These are phyloP conservation scores for Strigomonas culicis DNA, from an alignment of 208 protist species.

Conservation along the genomic window DNA sequence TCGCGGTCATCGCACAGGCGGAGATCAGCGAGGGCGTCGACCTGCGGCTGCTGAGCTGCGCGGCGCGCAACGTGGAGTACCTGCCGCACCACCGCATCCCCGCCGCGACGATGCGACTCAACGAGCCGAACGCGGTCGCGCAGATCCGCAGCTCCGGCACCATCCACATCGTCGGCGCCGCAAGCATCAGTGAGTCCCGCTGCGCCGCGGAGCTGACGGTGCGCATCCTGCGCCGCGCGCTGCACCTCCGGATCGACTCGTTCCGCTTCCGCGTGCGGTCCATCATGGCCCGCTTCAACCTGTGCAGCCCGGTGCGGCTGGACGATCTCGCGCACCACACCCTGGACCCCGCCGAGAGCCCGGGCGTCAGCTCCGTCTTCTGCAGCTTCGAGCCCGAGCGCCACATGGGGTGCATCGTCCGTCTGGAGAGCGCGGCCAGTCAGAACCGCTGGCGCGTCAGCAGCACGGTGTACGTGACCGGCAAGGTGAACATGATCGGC, in stretches of 20 bases:
- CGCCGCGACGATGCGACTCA: conserved; percentile 77
- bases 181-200: conserved; percentile 68
- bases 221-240: conserved; percentile 82
- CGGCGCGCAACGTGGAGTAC: conserved; percentile 85
- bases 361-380: conserved; percentile 39
- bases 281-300: conserved; percentile 79
- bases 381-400: conserved; percentile 85
- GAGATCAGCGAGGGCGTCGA: conserved; percentile 66
- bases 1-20: conserved; percentile 74
- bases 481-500: conserved; percentile 78
- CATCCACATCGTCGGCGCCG: conserved; percentile 71
- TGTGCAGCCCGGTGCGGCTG: conserved; percentile 73
- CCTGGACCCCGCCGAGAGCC: conserved; percentile 18
- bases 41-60: conserved; percentile 76
- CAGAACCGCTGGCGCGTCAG: conserved; percentile 72
- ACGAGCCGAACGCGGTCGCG: conserved; percentile 70
- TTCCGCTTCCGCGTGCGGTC: conserved; percentile 83
- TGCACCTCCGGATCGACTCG: conserved; percentile 47
- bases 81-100: conserved; percentile 58
- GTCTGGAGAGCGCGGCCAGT: conserved; percentile 40
- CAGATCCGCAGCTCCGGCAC: conserved; percentile 75
- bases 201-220: conserved; percentile 84
- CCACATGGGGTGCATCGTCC: conserved; percentile 75
- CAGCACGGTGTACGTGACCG: conserved; percentile 79
- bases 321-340: conserved; percentile 60